Evolutionary conservation across 78 protist species (phyloP).

Genomic region (Protostelium mycophagum): DNA sequence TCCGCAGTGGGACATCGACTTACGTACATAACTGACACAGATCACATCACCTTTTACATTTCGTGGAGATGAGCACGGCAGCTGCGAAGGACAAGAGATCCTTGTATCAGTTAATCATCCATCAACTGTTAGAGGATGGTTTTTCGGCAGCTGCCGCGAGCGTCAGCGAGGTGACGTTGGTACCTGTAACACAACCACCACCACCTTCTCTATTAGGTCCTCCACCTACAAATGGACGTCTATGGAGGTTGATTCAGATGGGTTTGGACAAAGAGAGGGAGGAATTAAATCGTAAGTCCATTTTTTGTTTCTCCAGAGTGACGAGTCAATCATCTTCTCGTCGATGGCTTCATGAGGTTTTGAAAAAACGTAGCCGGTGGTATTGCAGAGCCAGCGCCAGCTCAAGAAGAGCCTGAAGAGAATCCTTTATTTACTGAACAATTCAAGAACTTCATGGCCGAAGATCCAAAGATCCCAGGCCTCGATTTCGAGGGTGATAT

Average conservation of each 20-base stretch:
- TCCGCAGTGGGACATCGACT: too few species aligned
- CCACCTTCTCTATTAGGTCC: slow-evolving; percentile 27
- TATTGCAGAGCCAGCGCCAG: neutral
- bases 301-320: neutral
- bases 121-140: slow-evolving; percentile 62
- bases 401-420: neutral
- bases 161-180: slow-evolving; percentile 48
- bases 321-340: slow-evolving; percentile 6
- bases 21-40: too few species aligned
- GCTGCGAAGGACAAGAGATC: slow-evolving; percentile 45
- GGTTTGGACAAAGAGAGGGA: slow-evolving; percentile 9
- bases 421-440: neutral
- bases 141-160: slow-evolving; percentile 37
- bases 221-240: slow-evolving; percentile 9
- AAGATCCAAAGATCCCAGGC: slow-evolving; percentile 1
- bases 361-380: neutral
- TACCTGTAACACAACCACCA: slow-evolving; percentile 32
- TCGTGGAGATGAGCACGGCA: too few species aligned
- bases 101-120: slow-evolving; percentile 42
- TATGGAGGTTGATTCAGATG: neutral
- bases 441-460: neutral
- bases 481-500: slow-evolving; percentile 21
- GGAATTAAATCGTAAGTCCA: neutral
- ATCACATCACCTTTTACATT: too few species aligned
- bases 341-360: too few species aligned